Base-by-base conservation (phyloP, 441 rosid genomes). In the Gossypium armourianum region DNA sequence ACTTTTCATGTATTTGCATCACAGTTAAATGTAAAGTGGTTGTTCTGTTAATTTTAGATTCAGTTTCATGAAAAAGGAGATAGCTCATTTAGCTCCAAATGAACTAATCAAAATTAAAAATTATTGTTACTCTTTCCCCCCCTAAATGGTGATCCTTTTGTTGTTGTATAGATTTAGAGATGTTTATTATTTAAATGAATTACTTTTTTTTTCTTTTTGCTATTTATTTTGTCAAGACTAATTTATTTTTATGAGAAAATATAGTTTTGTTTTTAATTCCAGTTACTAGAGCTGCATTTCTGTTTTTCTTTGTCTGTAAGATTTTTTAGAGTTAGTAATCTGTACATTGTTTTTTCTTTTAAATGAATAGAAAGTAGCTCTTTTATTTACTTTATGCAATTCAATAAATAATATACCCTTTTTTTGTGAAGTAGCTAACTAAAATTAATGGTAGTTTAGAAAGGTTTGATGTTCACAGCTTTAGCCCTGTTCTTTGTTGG, bases 271-370 rank as follows among this genome's bases (percentile, higher is more conserved):
- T 66, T 2, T 6, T 49, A 3, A 66, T 49, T 52, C 49, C 10
- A 16, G 45, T 28, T 52, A 16, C 71, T 52, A 16, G 13, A 15
- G 70, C 24, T 66, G 70, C 16, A 66, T 66, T 66, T 49, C 45
- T 67, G 15, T 9, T 52, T 67, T 26, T 50, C 47, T 49, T 49
- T 3, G 57, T 23, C 13, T 40, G 23, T 19, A 66, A 26, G 70
- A 50, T 24, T 52, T 58, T 50, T 20, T 13, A 26, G 56, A 28
- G 21, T 49, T 50, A 3, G 15, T 24, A 10, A 52, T 21, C 24
- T 53, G 47, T 21, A 67, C 47, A 21, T 52, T 62, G 49, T 36
- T 36, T 36, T 32, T 53, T 66, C 28, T 52, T 67, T 28, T 43
- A 4, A 26, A 28, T 28, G 0, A 16, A 26, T 50, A 9, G 23